Base-by-base conservation (phyloP, 164 flowering plant genomes). In the Liriodendron chinense region DNA sequence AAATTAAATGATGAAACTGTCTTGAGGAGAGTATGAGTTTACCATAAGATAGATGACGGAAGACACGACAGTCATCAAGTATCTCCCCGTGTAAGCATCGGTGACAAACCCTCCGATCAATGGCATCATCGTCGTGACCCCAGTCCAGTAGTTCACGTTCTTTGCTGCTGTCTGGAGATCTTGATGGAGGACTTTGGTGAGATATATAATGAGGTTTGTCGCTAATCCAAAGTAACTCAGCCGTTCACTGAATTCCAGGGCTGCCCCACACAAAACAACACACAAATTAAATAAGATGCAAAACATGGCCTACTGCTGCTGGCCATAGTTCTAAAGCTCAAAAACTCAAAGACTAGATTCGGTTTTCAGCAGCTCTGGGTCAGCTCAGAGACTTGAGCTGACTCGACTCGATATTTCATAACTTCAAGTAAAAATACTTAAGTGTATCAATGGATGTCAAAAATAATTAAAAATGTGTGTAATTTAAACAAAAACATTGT, bases 11-110 rank as follows among this genome's bases (percentile, higher is more conserved):
- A 64, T 64, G 24, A 23, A 24, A 21, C 26, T 21, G 22, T 21
- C 23, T 3, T 10, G 66, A 26, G 69, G 53, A 57, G 66, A 2
- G 16, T 26, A 24, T 57, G 47, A 25, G 22, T 5, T 78, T 90
- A 93, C 99, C 91, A 90, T 3, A 68, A 94, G 80, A 76, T 95
- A 95, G 64, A 93, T 13, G 69, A 88, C 13, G 24, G 93, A 79
- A 5, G 98, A 84, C 25, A 76, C 56, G 0, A 95, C 76, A 28
- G 92, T 89, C 6, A 87, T 85, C 13, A 24, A 71, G 86, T 85
- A 95, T n/a, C 96, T 88, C 71, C 98, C 97, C 9, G 89, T 57
- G 78, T 91, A 93, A 47, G 95, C 88, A 74, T 95, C 99, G 9
- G 99, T 98, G 1, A 93, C 12, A 74, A 92, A 92, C 0, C 91